Percentiles rank a stretch among this genome's conserved stretches.
phyloP scores from a whole-genome alignment of 441 rosid genomes.

The Arabidopsis lyrata region DNA sequence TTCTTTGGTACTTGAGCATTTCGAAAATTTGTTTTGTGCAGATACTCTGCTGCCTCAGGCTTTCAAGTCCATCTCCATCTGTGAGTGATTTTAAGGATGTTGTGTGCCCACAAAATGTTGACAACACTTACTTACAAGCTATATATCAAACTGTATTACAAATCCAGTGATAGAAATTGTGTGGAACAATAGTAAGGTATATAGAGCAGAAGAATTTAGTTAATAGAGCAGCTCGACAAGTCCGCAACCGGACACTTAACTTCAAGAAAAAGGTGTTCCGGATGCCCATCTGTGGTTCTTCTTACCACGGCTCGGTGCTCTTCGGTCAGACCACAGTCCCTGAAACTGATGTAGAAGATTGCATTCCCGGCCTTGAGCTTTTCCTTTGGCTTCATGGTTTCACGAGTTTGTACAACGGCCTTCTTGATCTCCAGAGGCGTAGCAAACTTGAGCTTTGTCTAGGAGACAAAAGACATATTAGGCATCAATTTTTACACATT shows the following conservation, averaged over 20 bases:
- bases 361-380: neutral
- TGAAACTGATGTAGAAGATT: slow-evolving; percentile 14
- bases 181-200: too few relatives aligned
- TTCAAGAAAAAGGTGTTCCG: neutral
- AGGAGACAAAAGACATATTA: neutral
- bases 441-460: neutral
- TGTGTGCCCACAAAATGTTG: too few relatives aligned
- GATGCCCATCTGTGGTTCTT: slow-evolving; percentile 4
- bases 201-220: too few relatives aligned
- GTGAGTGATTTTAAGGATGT: too few relatives aligned
- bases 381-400: neutral
- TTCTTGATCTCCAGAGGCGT: slow-evolving; percentile 5
- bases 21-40: too few relatives aligned
- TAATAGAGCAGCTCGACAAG: neutral
- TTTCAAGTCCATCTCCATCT: too few relatives aligned
- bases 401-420: slow-evolving; percentile 8
- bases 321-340: neutral
- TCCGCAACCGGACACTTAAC: neutral
- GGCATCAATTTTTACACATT: neutral
- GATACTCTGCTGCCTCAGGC: too few relatives aligned
- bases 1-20: too few relatives aligned
- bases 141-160: too few relatives aligned
- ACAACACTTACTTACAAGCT: too few relatives aligned
- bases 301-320: slow-evolving; percentile 3
- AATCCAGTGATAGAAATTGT: too few relatives aligned